Evolutionary conservation across 2,329 filamentous ascomycete genomes (phyloP), one percentile per base, ranked within the genome.

Genomic region (Aspergillus proliferans): DNA sequence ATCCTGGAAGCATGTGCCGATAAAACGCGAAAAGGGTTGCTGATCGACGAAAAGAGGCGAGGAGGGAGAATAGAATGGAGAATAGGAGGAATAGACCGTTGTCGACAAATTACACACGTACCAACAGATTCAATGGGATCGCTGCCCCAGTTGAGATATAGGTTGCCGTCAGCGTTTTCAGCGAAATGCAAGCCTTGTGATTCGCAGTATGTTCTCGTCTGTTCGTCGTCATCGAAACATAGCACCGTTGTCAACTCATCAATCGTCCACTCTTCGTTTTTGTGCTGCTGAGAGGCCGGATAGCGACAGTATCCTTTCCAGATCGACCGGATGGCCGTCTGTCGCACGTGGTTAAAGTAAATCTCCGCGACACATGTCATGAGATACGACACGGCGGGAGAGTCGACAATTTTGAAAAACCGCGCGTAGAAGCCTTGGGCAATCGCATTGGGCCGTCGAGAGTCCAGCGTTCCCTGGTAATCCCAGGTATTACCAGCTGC

Each of bases 301-400:
- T 66, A 67, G 26, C 69, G 73, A 55, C 76, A 75, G 58, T 76
- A 81, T 2, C 71, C 76, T 51, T 73, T 75, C 73, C 74, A 79
- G 38, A 83, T 75, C 2, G 74, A 71, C 36, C 78, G 75, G 42
- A 85, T 71, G 5, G 78, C 75, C 21, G 74, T 76, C 45, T 78
- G 73, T 9, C 82, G 78, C 40, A 85, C 68, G 22, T 78, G 68
- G 47, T 78, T 79, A 65, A 85, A 85, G 52, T 79, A 79, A 9
- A 83, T 77, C 57, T 85, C 82, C 1, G 81, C 79, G 21, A 83
- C 79, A 63, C 82, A 85, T 6, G 77, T 81, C 76, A 83, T 80
- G 6, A 84, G 67, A 57, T 84, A 85, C 0, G 82, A 80, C 1
- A 81, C 74, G 28, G 72, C 69, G 3, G 71, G 70, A 1, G 81